Conservation (phyloP, 768 basidiomycete species). For the Rossbeevera mucosa region DNA sequence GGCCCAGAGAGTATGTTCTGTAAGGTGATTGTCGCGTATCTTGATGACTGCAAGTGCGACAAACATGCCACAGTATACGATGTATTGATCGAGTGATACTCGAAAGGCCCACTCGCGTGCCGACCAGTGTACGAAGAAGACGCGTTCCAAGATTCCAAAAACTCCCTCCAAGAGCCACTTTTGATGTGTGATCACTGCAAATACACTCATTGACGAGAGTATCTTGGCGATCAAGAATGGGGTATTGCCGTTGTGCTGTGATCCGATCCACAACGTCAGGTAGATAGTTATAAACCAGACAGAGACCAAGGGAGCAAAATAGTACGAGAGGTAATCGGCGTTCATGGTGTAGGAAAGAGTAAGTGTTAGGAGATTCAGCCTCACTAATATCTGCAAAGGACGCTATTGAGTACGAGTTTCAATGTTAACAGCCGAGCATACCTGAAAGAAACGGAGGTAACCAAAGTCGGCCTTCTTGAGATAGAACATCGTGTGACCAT, state of each 20-base stretch:
- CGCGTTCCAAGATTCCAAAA: constrained; percentile 57
- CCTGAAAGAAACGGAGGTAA: constrained; percentile 70
- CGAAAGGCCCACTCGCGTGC: constrained; percentile 87
- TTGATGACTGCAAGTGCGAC: constrained; percentile 70
- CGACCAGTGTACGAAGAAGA: constrained; percentile 79
- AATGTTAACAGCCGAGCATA: constrained; percentile 25
- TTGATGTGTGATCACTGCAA: constrained; percentile 64
- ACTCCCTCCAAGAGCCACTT: constrained; percentile 57
- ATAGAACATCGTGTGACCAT: constrained; percentile 86
- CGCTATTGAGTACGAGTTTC: neutral
- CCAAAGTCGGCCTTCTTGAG: constrained; percentile 86
- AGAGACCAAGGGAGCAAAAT: constrained; percentile 86
- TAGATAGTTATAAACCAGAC: constrained; percentile 90
- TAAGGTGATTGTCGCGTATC: constrained; percentile 64
- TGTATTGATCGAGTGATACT: constrained; percentile 82
- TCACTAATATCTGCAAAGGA: constrained; percentile 57
- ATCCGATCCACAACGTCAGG: constrained; percentile 66
- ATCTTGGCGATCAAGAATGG: constrained; percentile 70
- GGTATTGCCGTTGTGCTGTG: constrained; percentile 66
- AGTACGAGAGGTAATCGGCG: constrained; percentile 87
- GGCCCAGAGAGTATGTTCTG: constrained; percentile 67
- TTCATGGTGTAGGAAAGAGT: constrained; percentile 86
- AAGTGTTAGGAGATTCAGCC: constrained; percentile 80
- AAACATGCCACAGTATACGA: constrained; percentile 86
- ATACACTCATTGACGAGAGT: constrained; percentile 52